Base-by-base conservation (phyloP, 495 filamentous ascomycete species). In the Penicillium cinerascens region DNA sequence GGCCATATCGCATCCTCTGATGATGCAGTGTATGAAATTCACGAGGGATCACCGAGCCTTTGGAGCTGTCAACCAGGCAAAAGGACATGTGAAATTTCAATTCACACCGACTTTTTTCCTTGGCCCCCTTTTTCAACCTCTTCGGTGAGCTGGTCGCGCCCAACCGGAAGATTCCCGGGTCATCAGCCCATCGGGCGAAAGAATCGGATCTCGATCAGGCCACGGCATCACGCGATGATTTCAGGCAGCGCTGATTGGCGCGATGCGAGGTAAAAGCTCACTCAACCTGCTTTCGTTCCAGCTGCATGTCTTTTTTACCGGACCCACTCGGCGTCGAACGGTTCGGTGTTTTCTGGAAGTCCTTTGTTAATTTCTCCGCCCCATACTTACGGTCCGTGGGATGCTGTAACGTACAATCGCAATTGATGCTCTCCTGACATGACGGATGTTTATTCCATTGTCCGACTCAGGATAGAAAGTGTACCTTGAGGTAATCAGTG, bases 181-280 rank as follows among this genome's bases (percentile, higher is more conserved):
- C 38, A 62, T 62, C 59, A 59, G 52, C 43, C 59, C 49, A 61
- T 55, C 45, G 18, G 39, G 41, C 27, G 33, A 57, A 15, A 39
- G 15, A 20, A 35, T 35, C 58, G 25, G 27, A 37, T 42, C 21
- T 13, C 29, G 26, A 54, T 63, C 60, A 57, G 27, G 54, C 57
- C 60, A 60, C 47, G 40, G 35, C 43, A 60, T 56, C 59, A 60
- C 37, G 29, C 47, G 53, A 44, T 9, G 21, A 27, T 42, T 49
- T 17, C 8, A 43, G 33, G 20, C 1, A 20, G 6, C n/a, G 3
- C n/a, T 8, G 37, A 42, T 49, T 49, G 47, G 47, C 2, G 18
- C 29, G 26, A 7, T 29, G n/a, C n/a, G 25, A 29, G 1, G 26
- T 6, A 1, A 4, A 10, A 29, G 26, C 7, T 29, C 1, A 8